Base-by-base conservation (phyloP, 2,329 filamentous ascomycete genomes). In the Botrytis medusae region DNA sequence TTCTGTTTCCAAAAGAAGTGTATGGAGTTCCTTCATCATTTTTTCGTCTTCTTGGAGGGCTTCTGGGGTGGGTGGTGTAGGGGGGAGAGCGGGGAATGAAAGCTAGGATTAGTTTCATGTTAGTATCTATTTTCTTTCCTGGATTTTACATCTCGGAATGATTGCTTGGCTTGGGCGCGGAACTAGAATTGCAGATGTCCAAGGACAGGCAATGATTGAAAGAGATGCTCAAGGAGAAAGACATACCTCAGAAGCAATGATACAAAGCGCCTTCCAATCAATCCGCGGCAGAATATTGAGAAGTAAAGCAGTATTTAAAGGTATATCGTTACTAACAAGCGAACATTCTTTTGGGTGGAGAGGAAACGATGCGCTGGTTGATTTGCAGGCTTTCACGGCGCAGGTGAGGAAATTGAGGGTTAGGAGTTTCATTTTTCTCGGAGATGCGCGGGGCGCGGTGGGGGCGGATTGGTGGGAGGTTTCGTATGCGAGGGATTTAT, bases 401-500 rank as follows among this genome's bases (percentile, higher is more conserved):
- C 96, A 99, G 79, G 94, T 96, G 77, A 98, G 86, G 84, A 99
- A 99, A 84, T 98, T 98, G 80, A 97, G 91, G 75, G 94, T 98
- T 70, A 98, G 89, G 76, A 98, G 86, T 84, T 98, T 98, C 96
- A 99, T 99, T 29, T 69, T 25, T 69, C 61, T 18, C 20, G 61
- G n/a, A 9, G 34, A 0, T 40, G 54, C 68, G 57, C 54, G 16
- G 25, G 5, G 54, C 54, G 54, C 48, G 10, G 32, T 22, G 37
- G 1, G 20, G 14, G n/a, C 12, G 10, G 48, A 16, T 32, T 16
- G n/a, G 29, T 57, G 3, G 2, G 20, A 20, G 2, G 0, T 0
- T 44, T 22, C 22, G 54, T 70, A 44, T 61, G n/a, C 9, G 12
- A 14, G 22, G 2, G 8, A 25, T 25, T n/a, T 20, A 2, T 22